Conservation (phyloP, 2,329 filamentous ascomycete species). For the Cladosporium sp. region DNA sequence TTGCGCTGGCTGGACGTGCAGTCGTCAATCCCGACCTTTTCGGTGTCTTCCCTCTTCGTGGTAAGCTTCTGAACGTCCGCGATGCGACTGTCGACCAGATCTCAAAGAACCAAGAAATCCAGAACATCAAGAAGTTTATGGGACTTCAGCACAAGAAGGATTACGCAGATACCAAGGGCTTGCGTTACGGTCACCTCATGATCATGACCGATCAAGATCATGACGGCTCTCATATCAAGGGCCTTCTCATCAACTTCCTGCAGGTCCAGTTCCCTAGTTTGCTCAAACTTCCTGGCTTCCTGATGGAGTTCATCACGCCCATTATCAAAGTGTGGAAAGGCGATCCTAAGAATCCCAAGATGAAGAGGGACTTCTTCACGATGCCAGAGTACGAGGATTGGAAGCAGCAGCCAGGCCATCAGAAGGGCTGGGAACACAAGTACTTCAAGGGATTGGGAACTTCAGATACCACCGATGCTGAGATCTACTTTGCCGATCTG, state of each 20-base stretch:
- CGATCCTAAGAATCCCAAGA: constrained; percentile 76
- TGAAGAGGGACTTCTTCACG: constrained; percentile 82
- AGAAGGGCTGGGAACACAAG: constrained; percentile 88
- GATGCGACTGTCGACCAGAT: constrained; percentile 95
- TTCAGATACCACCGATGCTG: constrained; percentile 82
- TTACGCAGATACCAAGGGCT: constrained; percentile 84
- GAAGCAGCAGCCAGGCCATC: constrained; percentile 68
- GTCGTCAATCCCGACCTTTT: constrained; percentile 91
- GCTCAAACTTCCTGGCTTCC: constrained; percentile 83
- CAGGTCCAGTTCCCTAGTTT: constrained; percentile 94
- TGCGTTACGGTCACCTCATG: constrained; percentile 97
- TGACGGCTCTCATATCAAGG: constrained; percentile 98
- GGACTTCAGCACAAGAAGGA: constrained; percentile 93
- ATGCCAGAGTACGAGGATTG: constrained; percentile 94
- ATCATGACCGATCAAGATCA: constrained; percentile 99
- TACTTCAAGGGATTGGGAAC: constrained; percentile 99
- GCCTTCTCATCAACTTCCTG: constrained; percentile 95
- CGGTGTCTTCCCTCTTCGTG: constrained; percentile 93
- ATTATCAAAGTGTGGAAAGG: constrained; percentile 99
- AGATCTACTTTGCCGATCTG: constrained; percentile 91
- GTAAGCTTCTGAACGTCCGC: constrained; percentile 95
- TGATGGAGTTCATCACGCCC: constrained; percentile 96
- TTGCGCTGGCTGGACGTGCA: constrained; percentile 89
- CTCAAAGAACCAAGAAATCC: constrained; percentile 92
- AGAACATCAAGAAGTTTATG: constrained; percentile 99